phyloP scores from a whole-genome alignment of 441 rosid genomes.

The Adansonia grandidieri region DNA sequence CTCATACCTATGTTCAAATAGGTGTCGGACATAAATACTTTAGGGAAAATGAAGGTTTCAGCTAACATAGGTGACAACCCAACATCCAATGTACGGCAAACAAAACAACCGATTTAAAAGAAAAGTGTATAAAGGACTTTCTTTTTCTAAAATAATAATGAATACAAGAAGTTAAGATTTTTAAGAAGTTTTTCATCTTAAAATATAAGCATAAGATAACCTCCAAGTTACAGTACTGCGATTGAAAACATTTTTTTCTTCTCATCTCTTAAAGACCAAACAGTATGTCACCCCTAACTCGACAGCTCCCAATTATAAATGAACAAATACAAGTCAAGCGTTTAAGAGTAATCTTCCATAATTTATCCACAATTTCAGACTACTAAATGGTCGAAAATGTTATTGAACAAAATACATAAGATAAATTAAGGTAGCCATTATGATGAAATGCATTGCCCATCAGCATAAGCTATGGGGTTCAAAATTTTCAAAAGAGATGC shows the following conservation, averaged over 20 bases:
- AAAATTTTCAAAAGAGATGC: background rate
- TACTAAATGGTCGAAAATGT: background rate
- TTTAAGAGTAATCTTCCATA: background rate
- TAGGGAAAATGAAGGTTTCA: too few relatives aligned
- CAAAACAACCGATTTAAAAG: background rate
- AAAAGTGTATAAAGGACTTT: background rate
- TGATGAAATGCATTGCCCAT: background rate
- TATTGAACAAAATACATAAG: background rate
- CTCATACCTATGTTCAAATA: too few relatives aligned
- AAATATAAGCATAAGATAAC: background rate
- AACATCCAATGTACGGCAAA: background rate
- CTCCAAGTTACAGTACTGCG: background rate
- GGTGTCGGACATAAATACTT: too few relatives aligned
- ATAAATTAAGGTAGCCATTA: background rate
- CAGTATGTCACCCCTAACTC: background rate
- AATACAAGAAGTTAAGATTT: background rate
- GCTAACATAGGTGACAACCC: background rate
- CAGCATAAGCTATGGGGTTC: background rate
- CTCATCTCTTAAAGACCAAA: background rate
- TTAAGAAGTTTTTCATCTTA: background rate
- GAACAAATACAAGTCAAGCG: background rate
- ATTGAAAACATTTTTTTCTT: too few relatives aligned
- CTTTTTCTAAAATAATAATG: background rate
- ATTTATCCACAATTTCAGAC: background rate
- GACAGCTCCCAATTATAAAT: background rate